Conservation (phyloP, 139 green algal genomes). For the Micromonas commoda region DNA sequence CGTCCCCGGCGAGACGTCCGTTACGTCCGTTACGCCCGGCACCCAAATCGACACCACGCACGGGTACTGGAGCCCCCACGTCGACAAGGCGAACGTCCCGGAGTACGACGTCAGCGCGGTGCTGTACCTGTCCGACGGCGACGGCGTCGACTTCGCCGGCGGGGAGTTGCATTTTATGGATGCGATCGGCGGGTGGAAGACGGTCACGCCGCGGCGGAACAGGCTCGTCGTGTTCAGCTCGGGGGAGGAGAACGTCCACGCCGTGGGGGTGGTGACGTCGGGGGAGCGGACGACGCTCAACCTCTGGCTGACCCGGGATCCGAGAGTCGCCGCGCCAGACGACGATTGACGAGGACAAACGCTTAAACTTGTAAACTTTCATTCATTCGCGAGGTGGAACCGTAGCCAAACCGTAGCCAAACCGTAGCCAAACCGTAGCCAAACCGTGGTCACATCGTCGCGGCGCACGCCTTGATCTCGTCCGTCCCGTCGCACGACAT, state of each 20-base stretch:
- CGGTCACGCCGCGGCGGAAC: not conserved
- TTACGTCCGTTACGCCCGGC: no score
- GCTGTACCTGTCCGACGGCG: not conserved
- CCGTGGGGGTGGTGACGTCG: not conserved
- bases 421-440: no score
- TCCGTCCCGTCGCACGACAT: constrained; percentile 16
- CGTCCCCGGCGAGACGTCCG: no score
- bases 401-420: no score
- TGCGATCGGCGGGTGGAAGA: no score
- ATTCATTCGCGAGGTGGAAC: not conserved
- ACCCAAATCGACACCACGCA: no score
- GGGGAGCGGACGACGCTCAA: not conserved
- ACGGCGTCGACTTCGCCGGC: not conserved
- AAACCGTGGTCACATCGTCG: not conserved
- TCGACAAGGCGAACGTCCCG: not conserved
- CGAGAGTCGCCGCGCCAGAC: not conserved
- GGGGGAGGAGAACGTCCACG: not conserved
- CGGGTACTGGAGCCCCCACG: not conserved
- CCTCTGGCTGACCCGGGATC: not conserved
- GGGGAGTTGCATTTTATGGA: not conserved
- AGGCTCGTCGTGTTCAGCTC: not conserved
- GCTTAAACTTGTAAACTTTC: constrained; percentile 16
- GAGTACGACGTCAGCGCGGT: not conserved
- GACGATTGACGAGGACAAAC: no score
- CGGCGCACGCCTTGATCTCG: constrained; percentile 17